Conservation (phyloP, 768 basidiomycete species). For the Collybia sordida region DNA sequence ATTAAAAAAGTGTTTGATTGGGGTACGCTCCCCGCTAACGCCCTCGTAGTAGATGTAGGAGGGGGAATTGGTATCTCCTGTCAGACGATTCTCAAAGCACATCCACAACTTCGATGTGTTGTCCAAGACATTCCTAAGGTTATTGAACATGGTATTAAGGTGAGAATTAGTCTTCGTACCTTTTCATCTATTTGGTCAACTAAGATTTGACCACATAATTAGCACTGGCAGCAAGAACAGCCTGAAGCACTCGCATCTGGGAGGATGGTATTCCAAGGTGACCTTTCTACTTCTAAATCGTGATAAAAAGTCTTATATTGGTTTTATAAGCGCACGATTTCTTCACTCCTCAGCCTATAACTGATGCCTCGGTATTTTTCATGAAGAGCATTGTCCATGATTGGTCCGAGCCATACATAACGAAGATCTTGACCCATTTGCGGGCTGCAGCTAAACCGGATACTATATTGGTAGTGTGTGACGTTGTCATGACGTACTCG, state of each 20-base stretch:
- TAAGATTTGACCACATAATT: background rate
- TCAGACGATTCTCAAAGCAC: slow-evolving; percentile 23
- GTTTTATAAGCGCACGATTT: slow-evolving; percentile 44
- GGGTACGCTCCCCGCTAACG: slow-evolving; percentile 7
- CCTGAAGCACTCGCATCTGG: background rate
- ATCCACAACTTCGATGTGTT: slow-evolving; percentile 28
- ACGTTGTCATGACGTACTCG: slow-evolving; percentile 26
- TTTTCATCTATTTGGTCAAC: background rate
- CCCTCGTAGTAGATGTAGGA: slow-evolving; percentile 32
- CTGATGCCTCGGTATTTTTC: slow-evolving; percentile 41
- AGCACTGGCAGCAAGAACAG: slow-evolving; percentile 6
- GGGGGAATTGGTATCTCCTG: slow-evolving; percentile 31
- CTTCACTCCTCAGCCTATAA: slow-evolving; percentile 41
- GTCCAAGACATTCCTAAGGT: slow-evolving; percentile 30
- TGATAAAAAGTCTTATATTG: background rate
- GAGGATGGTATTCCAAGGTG: slow-evolving; percentile 7
- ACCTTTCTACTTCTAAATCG: background rate
- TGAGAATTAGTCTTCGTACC: background rate
- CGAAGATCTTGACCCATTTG: slow-evolving; percentile 26
- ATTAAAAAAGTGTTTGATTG: slow-evolving; percentile 18
- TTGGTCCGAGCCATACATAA: slow-evolving; percentile 43
- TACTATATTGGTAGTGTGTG: slow-evolving; percentile 33
- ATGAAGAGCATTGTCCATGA: slow-evolving; percentile 54
- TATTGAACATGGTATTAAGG: slow-evolving; percentile 20
- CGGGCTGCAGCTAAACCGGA: slow-evolving; percentile 21